These are phyloP conservation scores for Colletotrichum tropicicola DNA, from an alignment of 2,329 filamentous ascomycete genomes.

Conservation along the genomic window DNA sequence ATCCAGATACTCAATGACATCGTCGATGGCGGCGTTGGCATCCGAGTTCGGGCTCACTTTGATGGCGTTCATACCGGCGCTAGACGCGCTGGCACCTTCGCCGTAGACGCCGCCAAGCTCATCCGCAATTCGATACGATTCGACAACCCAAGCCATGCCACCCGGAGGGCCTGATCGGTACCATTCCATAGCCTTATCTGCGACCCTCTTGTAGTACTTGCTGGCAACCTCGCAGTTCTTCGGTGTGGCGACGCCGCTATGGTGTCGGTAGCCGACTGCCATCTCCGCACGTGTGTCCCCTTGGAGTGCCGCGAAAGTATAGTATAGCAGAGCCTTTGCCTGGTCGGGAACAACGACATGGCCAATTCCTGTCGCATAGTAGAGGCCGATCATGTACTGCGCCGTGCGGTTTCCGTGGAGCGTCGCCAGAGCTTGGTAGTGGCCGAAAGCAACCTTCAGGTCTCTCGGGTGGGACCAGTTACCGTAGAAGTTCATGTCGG, in stretches of 20 bases:
- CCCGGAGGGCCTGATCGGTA: conserved; percentile 91
- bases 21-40: conserved; percentile 86
- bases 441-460: conserved; percentile 79
- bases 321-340: conserved; percentile 90
- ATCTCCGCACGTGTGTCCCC: conserved; percentile 90
- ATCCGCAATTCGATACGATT: conserved; percentile 88
- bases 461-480: conserved; percentile 90
- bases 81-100: conserved; percentile 90
- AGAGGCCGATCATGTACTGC: conserved; percentile 94
- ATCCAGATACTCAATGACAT: conserved; percentile 94
- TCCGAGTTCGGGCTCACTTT: conserved; percentile 79
- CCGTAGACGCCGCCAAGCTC: conserved; percentile 93
- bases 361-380: conserved; percentile 93
- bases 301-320: conserved; percentile 88
- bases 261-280: conserved; percentile 88
- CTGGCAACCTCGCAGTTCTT: conserved; percentile 87
- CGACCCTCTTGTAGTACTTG: conserved; percentile 90
- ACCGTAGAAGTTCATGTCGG: conserved; percentile 96
- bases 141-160: conserved; percentile 78
- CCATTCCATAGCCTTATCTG: conserved; percentile 91
- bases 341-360: conserved; percentile 84
- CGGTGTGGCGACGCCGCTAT: conserved; percentile 84
- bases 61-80: conserved; percentile 84
- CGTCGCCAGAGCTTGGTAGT: conserved; percentile 82
- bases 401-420: conserved; percentile 88